Evolutionary conservation across 768 basidiomycete genomes (phyloP), one percentile per base, ranked within the genome.

Genomic region (Xerocomus spinulosus): DNA sequence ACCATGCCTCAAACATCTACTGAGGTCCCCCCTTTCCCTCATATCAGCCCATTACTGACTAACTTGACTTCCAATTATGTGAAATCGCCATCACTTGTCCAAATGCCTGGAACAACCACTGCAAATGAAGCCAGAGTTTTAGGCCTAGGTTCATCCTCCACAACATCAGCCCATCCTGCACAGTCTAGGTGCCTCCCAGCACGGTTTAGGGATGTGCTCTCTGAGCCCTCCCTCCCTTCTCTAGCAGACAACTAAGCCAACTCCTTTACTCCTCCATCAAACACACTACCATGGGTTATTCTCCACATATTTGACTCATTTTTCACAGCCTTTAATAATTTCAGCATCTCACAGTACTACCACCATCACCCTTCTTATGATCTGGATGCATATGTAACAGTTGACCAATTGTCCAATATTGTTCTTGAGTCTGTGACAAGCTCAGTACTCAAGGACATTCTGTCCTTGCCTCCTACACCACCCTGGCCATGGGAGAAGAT

Each of bases 401-500:
- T 13, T 9, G 21, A 32, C 15, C 9, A 43, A n/a, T 10, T 33
- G 8, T 21, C 42, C 14, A 30, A 32, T 8, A 9, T 17, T 10
- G 14, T 12, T 2, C 21, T 20, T 9, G 3, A 9, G n/a, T n/a
- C n/a, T n/a, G n/a, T n/a, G n/a, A n/a, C n/a, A n/a, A n/a, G n/a
- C n/a, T n/a, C n/a, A n/a, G n/a, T n/a, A n/a, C n/a, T n/a, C n/a
- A n/a, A n/a, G n/a, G n/a, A n/a, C n/a, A 15, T n/a, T 4, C 23
- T 15, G 5, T 18, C 10, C 26, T 17, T 18, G 21, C 28, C 29
- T 23, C 29, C 29, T 3, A 4, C 30, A 6, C 42, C 42, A 2
- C 54, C 50, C 1, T 56, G 56, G 54, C 55, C 56, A 2, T 56
- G 51, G 54, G 12, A 17, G 18, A 48, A 33, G 5, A 55, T 57